Evolutionary conservation across 1,284 basidiomycete species (phyloP), one percentile per base, ranked within the genome.

Genomic region (Sporisorium iseilematis-ciliati): DNA sequence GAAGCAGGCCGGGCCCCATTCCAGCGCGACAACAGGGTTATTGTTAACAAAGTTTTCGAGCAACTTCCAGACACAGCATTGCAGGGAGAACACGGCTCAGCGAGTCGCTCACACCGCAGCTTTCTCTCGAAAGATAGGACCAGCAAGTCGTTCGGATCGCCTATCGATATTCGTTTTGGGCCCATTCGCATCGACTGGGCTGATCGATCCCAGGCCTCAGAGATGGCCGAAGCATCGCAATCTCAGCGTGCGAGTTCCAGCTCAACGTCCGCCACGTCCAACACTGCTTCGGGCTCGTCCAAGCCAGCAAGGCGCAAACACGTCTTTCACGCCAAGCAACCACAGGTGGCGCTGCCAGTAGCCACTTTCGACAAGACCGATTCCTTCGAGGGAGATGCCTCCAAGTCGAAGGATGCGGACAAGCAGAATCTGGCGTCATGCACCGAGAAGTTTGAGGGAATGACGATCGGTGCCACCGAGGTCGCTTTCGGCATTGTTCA

Each of bases 401-500:
- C 65, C 7, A 20, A 21, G 0, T 51, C 57, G 6, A 64, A 46
- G 4, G 56, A 67, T 26, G 25, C 33, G 7, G 41, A 38, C 11
- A 56, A 49, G 43, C 50, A 42, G 20, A 18, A 20, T 12, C 55
- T 65, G 25, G 63, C 55, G 1, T 62, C 60, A 20, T 51, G 58
- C 20, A 54, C 41, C 29, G 50, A 72, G 35, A 52, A 42, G 48
- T 65, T 74, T 40, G 41, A 70, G 33, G 64, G 75, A 21, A 60
- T 73, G 70, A 41, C 53, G 33, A 65, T 72, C 45, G 68, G 78
- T 38, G 54, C 69, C 2, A 80, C 76, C n/a, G 80, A 84, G 49
- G 80, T 85, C 20, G 71, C 81, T 8, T 85, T 83, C 41, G 83
- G 83, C 14, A 81, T 84, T 43, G 82, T 85, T 6, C 83, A 85